A percentile compares a stretch with the other conserved stretches of the same genome.
These are phyloP conservation scores for Cicer pinnatifidum DNA, from an alignment of 306 rosid genomes.

Conservation along the genomic window DNA sequence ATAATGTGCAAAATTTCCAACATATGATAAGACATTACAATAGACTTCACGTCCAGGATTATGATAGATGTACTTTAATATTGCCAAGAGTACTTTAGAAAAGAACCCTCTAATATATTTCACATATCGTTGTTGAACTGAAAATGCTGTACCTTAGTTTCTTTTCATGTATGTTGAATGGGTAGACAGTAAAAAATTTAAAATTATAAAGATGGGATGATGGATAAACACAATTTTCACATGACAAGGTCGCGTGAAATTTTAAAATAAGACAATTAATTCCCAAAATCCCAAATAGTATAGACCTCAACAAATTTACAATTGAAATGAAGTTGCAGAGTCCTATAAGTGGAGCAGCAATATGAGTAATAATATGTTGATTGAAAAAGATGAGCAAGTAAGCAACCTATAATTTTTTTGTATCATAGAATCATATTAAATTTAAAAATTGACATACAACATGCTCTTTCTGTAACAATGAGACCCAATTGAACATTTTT, in stretches of 20 bases:
- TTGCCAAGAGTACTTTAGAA: slow-evolving; percentile 12
- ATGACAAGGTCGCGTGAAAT: not conserved
- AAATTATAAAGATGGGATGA: not conserved
- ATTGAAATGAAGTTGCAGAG: not conserved
- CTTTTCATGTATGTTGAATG: not conserved
- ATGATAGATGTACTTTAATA: slow-evolving; percentile 4
- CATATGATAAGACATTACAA: not conserved
- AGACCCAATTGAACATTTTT: not conserved
- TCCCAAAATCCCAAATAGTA: not conserved
- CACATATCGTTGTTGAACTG: not conserved
- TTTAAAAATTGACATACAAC: slow-evolving; percentile 2
- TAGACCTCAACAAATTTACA: not conserved
- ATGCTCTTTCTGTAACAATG: slow-evolving; percentile 3
- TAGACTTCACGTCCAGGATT: not conserved
- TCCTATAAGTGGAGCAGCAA: slow-evolving; percentile 4
- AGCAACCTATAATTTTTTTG: slow-evolving; percentile 33
- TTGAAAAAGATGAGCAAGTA: slow-evolving; percentile 33
- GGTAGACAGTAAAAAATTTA: not conserved
- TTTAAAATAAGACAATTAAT: not conserved
- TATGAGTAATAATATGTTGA: slow-evolving; percentile 7
- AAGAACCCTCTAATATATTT: slow-evolving; percentile 13
- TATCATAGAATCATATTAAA: not conserved
- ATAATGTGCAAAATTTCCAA: slow-evolving; percentile 2
- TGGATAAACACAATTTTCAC: not conserved
- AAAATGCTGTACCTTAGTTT: not conserved